Conservation (phyloP, 225 moss, liverwort and hornwort species). For the Sphagnum contortum region DNA sequence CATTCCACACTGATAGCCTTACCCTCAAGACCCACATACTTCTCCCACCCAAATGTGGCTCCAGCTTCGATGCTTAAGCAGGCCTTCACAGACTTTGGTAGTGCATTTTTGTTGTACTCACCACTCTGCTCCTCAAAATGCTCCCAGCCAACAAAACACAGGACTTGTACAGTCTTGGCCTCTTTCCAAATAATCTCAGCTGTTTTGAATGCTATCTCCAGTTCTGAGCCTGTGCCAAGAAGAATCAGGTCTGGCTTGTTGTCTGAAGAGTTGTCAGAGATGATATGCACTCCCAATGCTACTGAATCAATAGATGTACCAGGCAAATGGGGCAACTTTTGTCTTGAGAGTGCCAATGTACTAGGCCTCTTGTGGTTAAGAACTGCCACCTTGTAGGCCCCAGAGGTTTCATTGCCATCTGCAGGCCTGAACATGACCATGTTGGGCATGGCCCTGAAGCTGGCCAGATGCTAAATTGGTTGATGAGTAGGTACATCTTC, state of each 20-base stretch:
- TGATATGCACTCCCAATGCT: constrained; percentile 37
- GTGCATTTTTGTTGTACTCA: constrained; percentile 73
- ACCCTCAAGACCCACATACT: constrained; percentile 45
- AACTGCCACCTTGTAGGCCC: constrained; percentile 67
- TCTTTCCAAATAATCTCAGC: constrained; percentile 51
- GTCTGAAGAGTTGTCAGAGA: constrained; percentile 36
- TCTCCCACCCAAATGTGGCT: constrained; percentile 84
- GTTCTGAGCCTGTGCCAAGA: constrained; percentile 71
- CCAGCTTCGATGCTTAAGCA: constrained; percentile 78
- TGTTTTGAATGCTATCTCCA: constrained; percentile 72
- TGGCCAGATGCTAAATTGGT: constrained; percentile 89
- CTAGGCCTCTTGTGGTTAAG: constrained; percentile 70
- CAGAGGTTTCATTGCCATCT: constrained; percentile 92
- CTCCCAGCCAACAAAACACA: constrained; percentile 73
- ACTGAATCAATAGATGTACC: constrained; percentile 63
- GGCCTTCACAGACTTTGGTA: constrained; percentile 51
- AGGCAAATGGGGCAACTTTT: constrained; percentile 61
- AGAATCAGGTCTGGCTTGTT: constrained; percentile 82
- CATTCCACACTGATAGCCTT: constrained; percentile 50
- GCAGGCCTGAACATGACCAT: constrained; percentile 79
- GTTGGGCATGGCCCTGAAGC: constrained; percentile 89
- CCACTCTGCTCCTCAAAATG: constrained; percentile 78
- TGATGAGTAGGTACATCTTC: constrained; percentile 94
- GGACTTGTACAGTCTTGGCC: constrained; percentile 63
- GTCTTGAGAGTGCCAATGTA: constrained; percentile 61